phyloP scores from a whole-genome alignment of 148 eudicot genomes.

The Camellia lanceoleosa region DNA sequence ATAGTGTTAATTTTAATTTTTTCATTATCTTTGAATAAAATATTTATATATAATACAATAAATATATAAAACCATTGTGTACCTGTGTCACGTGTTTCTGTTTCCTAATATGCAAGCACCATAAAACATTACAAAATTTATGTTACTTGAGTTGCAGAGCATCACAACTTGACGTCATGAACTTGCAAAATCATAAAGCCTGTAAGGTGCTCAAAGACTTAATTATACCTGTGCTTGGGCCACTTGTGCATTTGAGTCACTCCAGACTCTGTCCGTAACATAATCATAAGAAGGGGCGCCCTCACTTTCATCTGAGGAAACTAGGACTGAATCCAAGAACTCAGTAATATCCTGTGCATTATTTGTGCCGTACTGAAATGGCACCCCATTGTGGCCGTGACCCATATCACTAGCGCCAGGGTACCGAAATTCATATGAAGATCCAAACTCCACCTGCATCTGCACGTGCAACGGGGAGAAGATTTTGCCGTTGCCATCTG shows the following conservation, averaged over 20 bases:
- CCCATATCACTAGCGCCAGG: conserved; percentile 21
- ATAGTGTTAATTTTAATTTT: no score
- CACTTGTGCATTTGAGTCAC: conserved; percentile 25
- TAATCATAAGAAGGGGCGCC: conserved; percentile 29
- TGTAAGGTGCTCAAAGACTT: neutral
- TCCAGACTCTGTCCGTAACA: conserved; percentile 12
- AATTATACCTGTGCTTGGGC: conserved; percentile 30
- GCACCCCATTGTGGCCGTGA: conserved; percentile 28
- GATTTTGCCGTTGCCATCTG: conserved; percentile 33
- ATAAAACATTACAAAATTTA: neutral
- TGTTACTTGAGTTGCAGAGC: neutral
- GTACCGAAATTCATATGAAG: conserved; percentile 22
- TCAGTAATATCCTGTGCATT: conserved; percentile 33
- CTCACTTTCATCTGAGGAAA: conserved; percentile 13
- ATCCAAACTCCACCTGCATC: conserved; percentile 35
- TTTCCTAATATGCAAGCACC: neutral
- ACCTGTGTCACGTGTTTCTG: no score
- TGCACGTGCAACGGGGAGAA: conserved; percentile 43
- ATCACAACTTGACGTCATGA: neutral
- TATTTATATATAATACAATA: no score
- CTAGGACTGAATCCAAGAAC: conserved; percentile 47
- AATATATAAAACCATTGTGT: no score
- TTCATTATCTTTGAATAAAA: no score
- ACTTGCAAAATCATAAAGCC: neutral
- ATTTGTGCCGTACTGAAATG: conserved; percentile 37